phyloP scores from a whole-genome alignment of 306 rosid genomes.

The Neltuma alba region DNA sequence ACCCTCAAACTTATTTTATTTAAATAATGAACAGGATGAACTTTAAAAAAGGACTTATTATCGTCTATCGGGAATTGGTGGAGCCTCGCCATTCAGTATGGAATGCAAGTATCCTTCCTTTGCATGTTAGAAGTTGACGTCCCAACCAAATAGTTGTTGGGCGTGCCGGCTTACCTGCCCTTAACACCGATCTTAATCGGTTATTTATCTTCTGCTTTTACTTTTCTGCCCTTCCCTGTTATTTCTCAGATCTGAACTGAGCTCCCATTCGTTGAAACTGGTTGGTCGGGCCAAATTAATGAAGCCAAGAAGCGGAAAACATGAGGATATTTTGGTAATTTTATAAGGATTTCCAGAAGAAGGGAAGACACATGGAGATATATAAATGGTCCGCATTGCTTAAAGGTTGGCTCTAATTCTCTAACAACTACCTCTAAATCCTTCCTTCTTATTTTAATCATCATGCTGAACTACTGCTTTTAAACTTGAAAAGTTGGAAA shows the following conservation, averaged over 20 bases:
- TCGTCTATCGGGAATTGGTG: constrained; percentile 49
- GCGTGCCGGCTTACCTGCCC: constrained; percentile 43
- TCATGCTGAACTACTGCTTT: constrained; percentile 33
- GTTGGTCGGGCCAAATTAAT: neutral
- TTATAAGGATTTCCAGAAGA: constrained; percentile 29
- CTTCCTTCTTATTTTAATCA: constrained; percentile 39
- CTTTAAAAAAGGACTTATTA: constrained; percentile 24
- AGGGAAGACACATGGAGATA: constrained; percentile 58
- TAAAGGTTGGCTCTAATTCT: constrained; percentile 52
- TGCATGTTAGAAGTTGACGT: constrained; percentile 61
- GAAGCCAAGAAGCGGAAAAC: neutral
- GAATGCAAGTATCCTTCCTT: constrained; percentile 40
- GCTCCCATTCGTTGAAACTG: neutral
- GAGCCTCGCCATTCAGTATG: constrained; percentile 44
- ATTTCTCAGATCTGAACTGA: neutral
- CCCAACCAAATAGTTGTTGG: constrained; percentile 68
- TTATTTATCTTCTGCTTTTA: constrained; percentile 11
- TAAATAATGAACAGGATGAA: constrained; percentile 2
- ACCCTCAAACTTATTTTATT: constrained; percentile 43
- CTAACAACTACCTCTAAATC: constrained; percentile 53
- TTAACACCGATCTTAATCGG: constrained; percentile 4
- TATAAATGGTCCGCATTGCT: constrained; percentile 45
- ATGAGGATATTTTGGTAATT: constrained; percentile 37
- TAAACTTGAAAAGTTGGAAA: constrained; percentile 13
- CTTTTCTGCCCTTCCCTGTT: constrained; percentile 38